Conservation (phyloP, 2,329 filamentous ascomycete genomes). For the Corynespora cassiicola region DNA sequence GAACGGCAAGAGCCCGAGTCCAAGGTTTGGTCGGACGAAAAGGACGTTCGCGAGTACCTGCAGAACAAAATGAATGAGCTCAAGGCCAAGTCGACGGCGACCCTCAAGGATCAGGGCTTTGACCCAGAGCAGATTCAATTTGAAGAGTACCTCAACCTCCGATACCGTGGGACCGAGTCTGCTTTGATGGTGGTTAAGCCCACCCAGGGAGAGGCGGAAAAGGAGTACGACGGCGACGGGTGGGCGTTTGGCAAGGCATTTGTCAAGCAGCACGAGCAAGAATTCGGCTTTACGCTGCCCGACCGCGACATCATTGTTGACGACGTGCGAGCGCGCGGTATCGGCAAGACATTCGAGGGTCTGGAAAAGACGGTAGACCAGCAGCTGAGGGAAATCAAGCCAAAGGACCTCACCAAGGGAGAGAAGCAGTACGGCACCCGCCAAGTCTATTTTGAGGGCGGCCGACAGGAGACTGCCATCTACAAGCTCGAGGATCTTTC, state of each 20-base stretch:
- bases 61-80: constrained; percentile 78
- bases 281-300: constrained; percentile 88
- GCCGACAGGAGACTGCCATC: constrained; percentile 77
- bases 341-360: constrained; percentile 85
- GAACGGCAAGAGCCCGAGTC: constrained; percentile 82
- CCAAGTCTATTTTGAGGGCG: constrained; percentile 84
- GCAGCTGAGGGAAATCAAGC: constrained; percentile 74
- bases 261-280: constrained; percentile 84
- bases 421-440: constrained; percentile 71
- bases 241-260: constrained; percentile 89
- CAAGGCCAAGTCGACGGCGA: constrained; percentile 73
- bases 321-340: constrained; percentile 85
- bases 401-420: constrained; percentile 61
- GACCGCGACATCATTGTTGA: constrained; percentile 90
- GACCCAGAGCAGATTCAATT: constrained; percentile 75
- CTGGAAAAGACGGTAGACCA: constrained; percentile 83
- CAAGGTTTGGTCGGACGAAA: constrained; percentile 64
- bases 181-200: constrained; percentile 89
- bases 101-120: constrained; percentile 81
- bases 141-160: constrained; percentile 93
- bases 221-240: constrained; percentile 67
- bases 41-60: constrained; percentile 67
- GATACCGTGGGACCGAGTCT: constrained; percentile 89
- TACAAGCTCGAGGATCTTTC: constrained; percentile 80
- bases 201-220: constrained; percentile 64